Conservation (phyloP, 75 land plant species). For the Azolla pinnata region DNA sequence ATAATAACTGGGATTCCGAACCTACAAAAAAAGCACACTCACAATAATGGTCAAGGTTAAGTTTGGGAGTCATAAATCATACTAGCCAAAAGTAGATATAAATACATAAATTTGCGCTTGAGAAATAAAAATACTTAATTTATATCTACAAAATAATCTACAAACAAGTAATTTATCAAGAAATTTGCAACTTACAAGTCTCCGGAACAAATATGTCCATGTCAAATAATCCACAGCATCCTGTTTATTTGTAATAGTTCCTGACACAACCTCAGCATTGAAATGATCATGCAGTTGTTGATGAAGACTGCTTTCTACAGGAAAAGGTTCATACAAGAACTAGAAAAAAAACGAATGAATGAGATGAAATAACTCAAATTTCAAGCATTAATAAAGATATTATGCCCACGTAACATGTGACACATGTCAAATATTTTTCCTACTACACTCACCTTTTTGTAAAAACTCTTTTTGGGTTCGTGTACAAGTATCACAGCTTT, state of each 20-base stretch:
- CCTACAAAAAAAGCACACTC: slow-evolving; percentile 27
- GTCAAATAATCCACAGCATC: slow-evolving; percentile 90
- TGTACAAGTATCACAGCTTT: slow-evolving; percentile 96
- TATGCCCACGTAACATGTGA: no score
- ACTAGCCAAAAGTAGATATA: no score
- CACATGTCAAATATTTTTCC: no score
- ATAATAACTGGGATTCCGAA: slow-evolving; percentile 83
- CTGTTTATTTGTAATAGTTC: slow-evolving; percentile 73
- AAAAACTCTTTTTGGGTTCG: slow-evolving; percentile 96
- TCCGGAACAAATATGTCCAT: slow-evolving; percentile 87
- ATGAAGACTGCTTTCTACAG: slow-evolving; percentile 87
- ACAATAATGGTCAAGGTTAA: not conserved
- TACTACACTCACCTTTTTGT: slow-evolving; percentile 81
- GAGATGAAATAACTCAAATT: no score
- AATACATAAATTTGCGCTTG: not conserved
- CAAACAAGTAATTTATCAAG: slow-evolving; percentile 1
- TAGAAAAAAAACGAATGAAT: slow-evolving; percentile 18
- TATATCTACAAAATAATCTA: not conserved
- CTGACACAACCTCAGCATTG: slow-evolving; percentile 89
- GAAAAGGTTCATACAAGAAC: slow-evolving; percentile 97
- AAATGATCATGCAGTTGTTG: slow-evolving; percentile 83
- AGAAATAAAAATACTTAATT: not conserved
- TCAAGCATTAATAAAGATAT: no score
- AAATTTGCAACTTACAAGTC: slow-evolving; percentile 46
- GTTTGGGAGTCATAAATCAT: no score